Evolutionary conservation across 2,329 filamentous ascomycete species (phyloP), one percentile per base, ranked within the genome.

Genomic region (Cladosporium velox): DNA sequence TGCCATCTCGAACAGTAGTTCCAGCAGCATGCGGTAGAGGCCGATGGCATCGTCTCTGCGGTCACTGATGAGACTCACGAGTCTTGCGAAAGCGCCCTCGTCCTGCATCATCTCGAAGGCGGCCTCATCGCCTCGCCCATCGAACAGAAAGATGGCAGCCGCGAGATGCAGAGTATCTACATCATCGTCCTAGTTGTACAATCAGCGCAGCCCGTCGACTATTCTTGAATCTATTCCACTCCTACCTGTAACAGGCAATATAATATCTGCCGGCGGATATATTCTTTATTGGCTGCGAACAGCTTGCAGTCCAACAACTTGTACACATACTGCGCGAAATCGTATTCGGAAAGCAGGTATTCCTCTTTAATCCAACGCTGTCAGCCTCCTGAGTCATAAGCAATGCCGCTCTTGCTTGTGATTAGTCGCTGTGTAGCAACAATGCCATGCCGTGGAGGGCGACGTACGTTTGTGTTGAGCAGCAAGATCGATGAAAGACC

Each of bases 1-100:
- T 54, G 92, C 93, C 91, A 97, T 97, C 82, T 98, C 95, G 79
- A 97, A 99, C 76, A 97, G 85, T 65, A 99, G 82, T 78, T 97
- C 91, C 73, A 99, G 84, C 62, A 98, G 82, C 68, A 95, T 81
- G 41, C 90, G 88, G 79, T 97, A 92, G 67, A 98, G 82, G 62
- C 87, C 85, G 28, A 87, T 84, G 74, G 93, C 90, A 47, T 89
- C 85, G 70, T 80, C 77, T 60, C 84, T 85, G 68, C 86, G 85
- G 52, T 82, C 84, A 74, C 89, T 86, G 72, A 98, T 89, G 70
- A 99, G 82, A 69, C 96, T 92, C 35, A 98, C 82, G 52, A 99
- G 82, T 35, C 93, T 87, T 41, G 89, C 84, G 76, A 99, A 99
- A 69, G 90, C 91, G 18, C 91, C 89, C 77, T 96, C 92, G 26